Evolutionary conservation across 202 grass and related monocot species (phyloP).

Genomic region (Zoysia matrella): DNA sequence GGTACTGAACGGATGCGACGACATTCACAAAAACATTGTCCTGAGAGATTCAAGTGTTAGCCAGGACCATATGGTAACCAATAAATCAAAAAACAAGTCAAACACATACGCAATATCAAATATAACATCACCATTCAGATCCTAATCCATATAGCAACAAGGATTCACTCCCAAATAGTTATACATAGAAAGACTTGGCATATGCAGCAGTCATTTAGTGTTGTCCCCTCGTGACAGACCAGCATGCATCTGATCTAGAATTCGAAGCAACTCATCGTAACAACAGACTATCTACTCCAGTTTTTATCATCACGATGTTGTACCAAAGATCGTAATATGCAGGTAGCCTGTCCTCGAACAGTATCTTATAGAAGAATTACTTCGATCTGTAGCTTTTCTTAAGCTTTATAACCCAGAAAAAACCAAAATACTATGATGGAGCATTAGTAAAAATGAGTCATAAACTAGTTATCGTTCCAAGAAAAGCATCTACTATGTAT

Average conservation of each 20-base stretch:
- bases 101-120: neutral
- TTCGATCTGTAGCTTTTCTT: neutral
- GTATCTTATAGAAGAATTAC: neutral
- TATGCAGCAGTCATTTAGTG: neutral
- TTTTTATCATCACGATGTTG: neutral
- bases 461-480: no score
- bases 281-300: neutral
- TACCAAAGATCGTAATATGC: neutral
- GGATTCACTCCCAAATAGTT: neutral
- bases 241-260: neutral
- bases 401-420: constrained; percentile 23
- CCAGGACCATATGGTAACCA: neutral
- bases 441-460: no score
- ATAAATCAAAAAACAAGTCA: neutral
- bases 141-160: neutral
- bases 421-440: neutral
- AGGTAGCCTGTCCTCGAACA: neutral
- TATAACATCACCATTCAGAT: neutral
- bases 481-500: neutral
- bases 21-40: constrained; percentile 93
- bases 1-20: constrained; percentile 81
- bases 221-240: neutral
- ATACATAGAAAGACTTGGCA: neutral
- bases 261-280: neutral
- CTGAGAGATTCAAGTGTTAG: constrained; percentile 50